Base-by-base conservation (phyloP, 345 rosid genomes). In the Lumnitzera littorea region DNA sequence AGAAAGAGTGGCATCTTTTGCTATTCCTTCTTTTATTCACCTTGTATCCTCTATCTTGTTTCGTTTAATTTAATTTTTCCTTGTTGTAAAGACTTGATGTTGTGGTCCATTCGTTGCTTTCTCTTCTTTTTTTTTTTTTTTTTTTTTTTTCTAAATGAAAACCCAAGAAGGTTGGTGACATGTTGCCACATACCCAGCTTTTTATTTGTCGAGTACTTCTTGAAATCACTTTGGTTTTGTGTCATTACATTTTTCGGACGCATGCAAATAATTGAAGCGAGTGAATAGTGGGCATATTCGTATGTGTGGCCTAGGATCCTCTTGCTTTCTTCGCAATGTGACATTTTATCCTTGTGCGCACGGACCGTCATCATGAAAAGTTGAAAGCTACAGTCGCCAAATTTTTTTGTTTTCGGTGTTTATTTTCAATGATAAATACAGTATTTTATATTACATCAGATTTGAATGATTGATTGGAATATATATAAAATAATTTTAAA, bases 1-100 rank as follows among this genome's bases (percentile, higher is more conserved):
- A 59, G 55, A 56, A 56, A 27, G 57, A 52, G 29, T 43, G 36
- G 74, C 62, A 64, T 55, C 20, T 56, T 55, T 49, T 67, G 59
- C 57, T 75, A 11, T 29, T 60, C 31, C 60, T 61, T 51, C 51
- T 58, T 64, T 41, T 25, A 15, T 47, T 53, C 13, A 11, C 6
- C 14, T 11, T 15, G 15, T 46, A 7, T 50, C 20, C 41, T 47
- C 57, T 54, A 41, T 63, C 16, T 24, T 43, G 48, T 54, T 2
- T 15, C 11, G 47, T 17, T 52, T 36, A 1, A 31, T 58, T 29
- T 52, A 46, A 8, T 11, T 53, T 58, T 48, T 46, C 36, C 67
- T 41, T 60, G 52, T 56, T 60, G 62, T 47, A 69, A 69, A 58
- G 72, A 53, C 20, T 50, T 56, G 50, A 5, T 14, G 46, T 53